phyloP scores from a whole-genome alignment of 176 grass and related monocot genomes.

The Avena atlantica region DNA sequence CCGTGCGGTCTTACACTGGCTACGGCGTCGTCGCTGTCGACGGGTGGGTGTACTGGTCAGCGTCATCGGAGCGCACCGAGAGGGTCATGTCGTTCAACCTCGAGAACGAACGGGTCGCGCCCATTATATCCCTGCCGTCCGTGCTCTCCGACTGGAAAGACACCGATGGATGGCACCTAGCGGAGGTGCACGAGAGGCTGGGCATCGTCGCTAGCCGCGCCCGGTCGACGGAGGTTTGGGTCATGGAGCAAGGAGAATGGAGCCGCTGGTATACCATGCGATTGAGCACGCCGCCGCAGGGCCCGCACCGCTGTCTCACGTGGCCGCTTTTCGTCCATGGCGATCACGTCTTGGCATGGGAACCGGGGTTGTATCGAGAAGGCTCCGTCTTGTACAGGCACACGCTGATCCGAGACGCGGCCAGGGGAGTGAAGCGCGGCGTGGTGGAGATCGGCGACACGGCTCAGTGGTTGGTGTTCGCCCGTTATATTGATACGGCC shows the following conservation, averaged over 20 bases:
- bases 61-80: neutral
- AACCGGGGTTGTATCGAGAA: neutral
- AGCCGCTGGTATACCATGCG: neutral
- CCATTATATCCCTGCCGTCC: neutral
- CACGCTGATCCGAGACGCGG: neutral
- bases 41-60: neutral
- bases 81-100: neutral
- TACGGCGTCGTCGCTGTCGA: neutral
- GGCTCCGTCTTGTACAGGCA: neutral
- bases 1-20: neutral
- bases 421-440: neutral
- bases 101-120: neutral
- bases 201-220: neutral
- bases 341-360: neutral
- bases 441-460: neutral
- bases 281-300: neutral
- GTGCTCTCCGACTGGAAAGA: neutral
- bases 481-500: neutral
- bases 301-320: neutral
- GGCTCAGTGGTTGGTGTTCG: neutral
- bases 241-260: neutral
- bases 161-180: neutral
- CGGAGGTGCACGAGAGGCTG: neutral
- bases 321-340: neutral
- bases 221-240: neutral